phyloP scores from a whole-genome alignment of 2,329 filamentous ascomycete species.

The Verruconis gallopava region DNA sequence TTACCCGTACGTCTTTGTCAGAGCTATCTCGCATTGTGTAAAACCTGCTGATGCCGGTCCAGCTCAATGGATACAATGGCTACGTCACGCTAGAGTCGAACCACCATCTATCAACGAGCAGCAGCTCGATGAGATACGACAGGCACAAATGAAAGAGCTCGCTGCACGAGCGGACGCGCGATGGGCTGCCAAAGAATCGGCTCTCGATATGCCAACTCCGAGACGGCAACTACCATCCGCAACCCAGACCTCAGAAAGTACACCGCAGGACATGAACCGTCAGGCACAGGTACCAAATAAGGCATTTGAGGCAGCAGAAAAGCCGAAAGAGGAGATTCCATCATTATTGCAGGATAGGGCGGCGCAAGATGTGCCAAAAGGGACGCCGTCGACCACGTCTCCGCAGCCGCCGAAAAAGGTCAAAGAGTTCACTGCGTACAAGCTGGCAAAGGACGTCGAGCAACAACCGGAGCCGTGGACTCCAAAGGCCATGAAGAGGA shows the following conservation, averaged over 20 bases:
- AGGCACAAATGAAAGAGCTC: constrained; percentile 45
- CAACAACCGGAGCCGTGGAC: constrained; percentile 36
- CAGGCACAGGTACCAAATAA: not conserved
- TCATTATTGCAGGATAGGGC: not conserved
- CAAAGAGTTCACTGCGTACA: constrained; percentile 20
- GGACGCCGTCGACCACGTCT: constrained; percentile 18
- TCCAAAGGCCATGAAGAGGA: constrained; percentile 25
- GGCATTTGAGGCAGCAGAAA: constrained; percentile 10
- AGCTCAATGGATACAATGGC: constrained; percentile 59
- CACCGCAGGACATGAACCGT: constrained; percentile 12
- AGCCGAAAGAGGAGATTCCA: not conserved
- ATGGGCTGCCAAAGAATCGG: constrained; percentile 47
- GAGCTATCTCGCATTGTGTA: too few species aligned
- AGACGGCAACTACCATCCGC: not conserved
- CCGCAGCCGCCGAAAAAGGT: constrained; percentile 29
- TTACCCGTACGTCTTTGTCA: constrained; percentile 38
- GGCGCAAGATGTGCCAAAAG: not conserved
- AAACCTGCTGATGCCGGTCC: too few species aligned
- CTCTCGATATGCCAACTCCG: constrained; percentile 31
- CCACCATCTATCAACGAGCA: constrained; percentile 47
- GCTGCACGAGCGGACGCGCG: constrained; percentile 46
- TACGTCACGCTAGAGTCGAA: constrained; percentile 45
- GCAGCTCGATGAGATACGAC: constrained; percentile 41
- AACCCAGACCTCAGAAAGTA: not conserved
- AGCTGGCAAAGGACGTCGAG: constrained; percentile 23